These are phyloP conservation scores for Cutaneotrichosporon sp. DNA, from an alignment of 1,284 basidiomycete species.

Conservation along the genomic window DNA sequence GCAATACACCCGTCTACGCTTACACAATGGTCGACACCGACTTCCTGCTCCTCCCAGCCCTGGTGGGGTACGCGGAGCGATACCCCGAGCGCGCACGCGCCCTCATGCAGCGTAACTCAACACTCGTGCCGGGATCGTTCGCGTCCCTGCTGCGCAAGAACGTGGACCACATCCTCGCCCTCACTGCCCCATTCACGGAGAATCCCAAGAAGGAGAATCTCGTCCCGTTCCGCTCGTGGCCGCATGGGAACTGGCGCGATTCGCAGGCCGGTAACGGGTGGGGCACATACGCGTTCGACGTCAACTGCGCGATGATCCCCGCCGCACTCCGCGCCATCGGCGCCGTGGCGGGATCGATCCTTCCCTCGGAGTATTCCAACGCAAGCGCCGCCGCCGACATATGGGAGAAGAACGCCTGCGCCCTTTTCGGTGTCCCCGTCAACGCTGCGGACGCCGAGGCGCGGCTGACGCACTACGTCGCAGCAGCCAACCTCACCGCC, in stretches of 20 bases:
- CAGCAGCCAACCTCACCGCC: slow-evolving; percentile 45
- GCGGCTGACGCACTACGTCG: slow-evolving; percentile 50
- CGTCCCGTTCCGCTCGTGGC: slow-evolving; percentile 41
- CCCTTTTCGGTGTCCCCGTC: slow-evolving; percentile 52
- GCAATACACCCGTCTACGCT: slow-evolving; percentile 49
- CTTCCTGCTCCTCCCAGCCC: slow-evolving; percentile 50
- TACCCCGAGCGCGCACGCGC: slow-evolving; percentile 26
- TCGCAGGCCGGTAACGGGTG: slow-evolving; percentile 53
- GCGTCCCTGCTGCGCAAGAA: slow-evolving; percentile 36
- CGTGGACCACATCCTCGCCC: slow-evolving; percentile 30
- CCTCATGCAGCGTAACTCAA: slow-evolving; percentile 40
- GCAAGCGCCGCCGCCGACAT: slow-evolving; percentile 41
- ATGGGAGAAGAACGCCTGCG: slow-evolving; percentile 51
- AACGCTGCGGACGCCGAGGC: slow-evolving; percentile 35
- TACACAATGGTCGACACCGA: slow-evolving; percentile 52
- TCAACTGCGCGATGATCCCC: slow-evolving; percentile 53
- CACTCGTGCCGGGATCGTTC: slow-evolving; percentile 50
- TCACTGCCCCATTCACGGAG: slow-evolving; percentile 44
- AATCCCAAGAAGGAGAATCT: slow-evolving; percentile 42
- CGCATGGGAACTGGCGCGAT: slow-evolving; percentile 55
- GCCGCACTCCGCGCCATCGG: slow-evolving; percentile 53
- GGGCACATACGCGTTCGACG: slow-evolving; percentile 54
- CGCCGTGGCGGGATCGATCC: slow-evolving; percentile 44
- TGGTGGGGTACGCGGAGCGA: slow-evolving; percentile 47
- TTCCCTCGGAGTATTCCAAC: slow-evolving; percentile 39